Percentiles rank a stretch among this genome's conserved stretches.
These are phyloP conservation scores for Trichoderma asperelloides DNA, from an alignment of 495 filamentous ascomycete genomes.

Conservation along the genomic window DNA sequence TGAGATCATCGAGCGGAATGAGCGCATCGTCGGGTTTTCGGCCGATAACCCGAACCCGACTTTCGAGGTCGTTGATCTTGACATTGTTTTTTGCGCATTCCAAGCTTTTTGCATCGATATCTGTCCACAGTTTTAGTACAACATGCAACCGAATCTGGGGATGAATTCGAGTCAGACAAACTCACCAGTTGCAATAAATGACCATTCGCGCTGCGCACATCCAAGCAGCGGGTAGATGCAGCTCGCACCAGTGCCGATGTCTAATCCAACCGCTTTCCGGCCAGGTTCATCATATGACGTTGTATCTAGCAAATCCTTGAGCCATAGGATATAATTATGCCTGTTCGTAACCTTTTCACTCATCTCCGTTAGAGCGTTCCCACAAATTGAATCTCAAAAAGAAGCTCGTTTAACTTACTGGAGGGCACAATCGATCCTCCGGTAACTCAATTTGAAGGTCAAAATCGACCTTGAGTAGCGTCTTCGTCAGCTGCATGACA, in stretches of 20 bases:
- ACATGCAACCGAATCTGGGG: not conserved
- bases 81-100: constrained; percentile 57
- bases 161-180: not conserved
- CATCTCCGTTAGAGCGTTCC: not conserved
- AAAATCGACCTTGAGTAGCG: constrained; percentile 69
- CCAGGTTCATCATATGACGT: constrained; percentile 47
- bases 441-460: constrained; percentile 61
- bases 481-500: constrained; percentile 74
- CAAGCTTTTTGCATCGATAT: constrained; percentile 70
- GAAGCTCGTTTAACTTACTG: constrained; percentile 41
- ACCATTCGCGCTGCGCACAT: constrained; percentile 64
- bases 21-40: constrained; percentile 44
- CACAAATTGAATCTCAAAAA: not conserved
- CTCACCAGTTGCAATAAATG: constrained; percentile 60
- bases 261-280: constrained; percentile 60
- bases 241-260: constrained; percentile 87
- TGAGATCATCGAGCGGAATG: constrained; percentile 50
- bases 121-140: constrained; percentile 25
- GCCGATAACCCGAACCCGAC: constrained; percentile 54
- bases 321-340: constrained; percentile 86
- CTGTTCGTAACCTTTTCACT: constrained; percentile 57
- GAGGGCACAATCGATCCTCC: constrained; percentile 78
- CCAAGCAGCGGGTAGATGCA: constrained; percentile 84
- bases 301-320: constrained; percentile 76
- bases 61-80: constrained; percentile 49